Evolutionary conservation across 2,329 filamentous ascomycete species (phyloP), one percentile per base, ranked within the genome.

Genomic region (Penicillium sumatraense): DNA sequence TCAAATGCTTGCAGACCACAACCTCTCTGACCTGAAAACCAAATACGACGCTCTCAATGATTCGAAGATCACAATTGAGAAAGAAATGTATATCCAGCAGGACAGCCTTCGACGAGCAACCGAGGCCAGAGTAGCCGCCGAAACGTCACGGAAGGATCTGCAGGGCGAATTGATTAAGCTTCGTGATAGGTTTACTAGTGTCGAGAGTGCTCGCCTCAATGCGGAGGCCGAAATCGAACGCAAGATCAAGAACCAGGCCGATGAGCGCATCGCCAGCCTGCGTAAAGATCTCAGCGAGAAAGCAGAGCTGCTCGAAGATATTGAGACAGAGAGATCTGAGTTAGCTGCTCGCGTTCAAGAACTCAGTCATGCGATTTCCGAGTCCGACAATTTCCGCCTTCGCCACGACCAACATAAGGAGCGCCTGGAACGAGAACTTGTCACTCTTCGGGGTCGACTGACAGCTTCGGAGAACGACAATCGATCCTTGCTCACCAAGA

Each of bases 401-500:
- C 91, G 91, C 65, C 91, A 96, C 66, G 95, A 98, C 66, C 91
- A 97, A 69, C 89, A 93, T 61, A 98, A 98, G 73, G 92, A 97
- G 71, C 88, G 95, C 31, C 82, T 97, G 41, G 93, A 98, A 72
- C 86, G 92, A 20, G 95, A 99, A 71, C 82, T 98, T 6, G 88
- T 91, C 20, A 97, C 93, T 1, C 85, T 97, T 63, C 96, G 95
- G 72, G 93, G 93, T 57, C 88, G 93, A 20, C 80, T 99, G 36
- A 84, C 89, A 7, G 95, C 93, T 21, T 98, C 93, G 0, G 93
- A 99, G 72, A 97, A 98, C 66, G 93, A 98, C 75, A 98, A 98
- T 68, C 88, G 91, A 49, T 89, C 92, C 5, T 80, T 99, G n/a
- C 83, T 98, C 62, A 98, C 97, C 78, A 98, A 98, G 75, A 83